These are phyloP conservation scores for Rhododendron vialii DNA, from an alignment of 148 eudicot species.

Conservation along the genomic window DNA sequence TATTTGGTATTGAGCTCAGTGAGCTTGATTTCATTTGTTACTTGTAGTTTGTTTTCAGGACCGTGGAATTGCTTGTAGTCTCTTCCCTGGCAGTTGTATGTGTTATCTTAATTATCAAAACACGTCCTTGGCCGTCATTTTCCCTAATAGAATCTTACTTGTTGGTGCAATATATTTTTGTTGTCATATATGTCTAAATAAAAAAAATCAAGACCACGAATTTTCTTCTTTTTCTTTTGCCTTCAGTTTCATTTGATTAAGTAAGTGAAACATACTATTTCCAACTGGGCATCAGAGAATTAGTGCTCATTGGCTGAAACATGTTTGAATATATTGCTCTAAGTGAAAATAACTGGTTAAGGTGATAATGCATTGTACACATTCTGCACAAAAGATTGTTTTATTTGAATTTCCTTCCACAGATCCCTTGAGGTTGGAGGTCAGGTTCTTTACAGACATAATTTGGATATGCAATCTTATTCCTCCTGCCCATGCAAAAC, in stretches of 20 bases:
- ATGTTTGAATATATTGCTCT: not conserved
- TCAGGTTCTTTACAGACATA: not conserved
- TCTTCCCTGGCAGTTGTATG: not conserved
- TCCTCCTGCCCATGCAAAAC: slow-evolving; percentile 12
- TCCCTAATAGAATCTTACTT: not conserved
- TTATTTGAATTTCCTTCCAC: not conserved
- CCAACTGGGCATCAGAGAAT: not conserved
- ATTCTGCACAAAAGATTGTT: not conserved
- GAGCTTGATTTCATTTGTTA: not conserved
- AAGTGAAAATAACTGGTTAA: not conserved
- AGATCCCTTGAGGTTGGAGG: slow-evolving; percentile 1
- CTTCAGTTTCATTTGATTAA: not conserved
- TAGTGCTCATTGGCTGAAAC: not conserved
- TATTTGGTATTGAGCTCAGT: not conserved
- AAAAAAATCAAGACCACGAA: not conserved
- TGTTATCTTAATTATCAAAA: not conserved
- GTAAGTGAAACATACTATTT: not conserved
- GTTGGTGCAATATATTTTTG: not conserved
- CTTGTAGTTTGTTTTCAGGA: not conserved
- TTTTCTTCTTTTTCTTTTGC: not conserved
- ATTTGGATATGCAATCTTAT: not conserved
- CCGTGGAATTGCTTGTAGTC: not conserved
- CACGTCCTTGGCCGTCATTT: too few species aligned
- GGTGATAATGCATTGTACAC: not conserved
- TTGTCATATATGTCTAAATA: not conserved